These are phyloP conservation scores for Calocybe gambosa DNA, from an alignment of 1,284 basidiomycete genomes.

Conservation along the genomic window DNA sequence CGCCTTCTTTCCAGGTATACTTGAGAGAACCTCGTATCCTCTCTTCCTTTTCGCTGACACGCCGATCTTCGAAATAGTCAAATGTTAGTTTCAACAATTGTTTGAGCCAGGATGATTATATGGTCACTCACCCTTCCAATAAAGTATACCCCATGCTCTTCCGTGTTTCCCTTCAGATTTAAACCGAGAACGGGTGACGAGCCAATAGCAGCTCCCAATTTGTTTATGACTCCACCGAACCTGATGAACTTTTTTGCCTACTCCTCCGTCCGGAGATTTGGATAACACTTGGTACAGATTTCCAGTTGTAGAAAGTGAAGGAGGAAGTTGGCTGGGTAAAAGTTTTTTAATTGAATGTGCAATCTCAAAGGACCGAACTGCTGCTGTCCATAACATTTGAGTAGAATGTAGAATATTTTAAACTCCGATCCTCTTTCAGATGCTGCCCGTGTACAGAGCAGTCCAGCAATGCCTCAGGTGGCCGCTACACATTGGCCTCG, in stretches of 20 bases:
- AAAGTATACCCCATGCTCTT: constrained; percentile 70
- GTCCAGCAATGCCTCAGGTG: constrained; percentile 17
- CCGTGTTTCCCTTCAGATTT: constrained; percentile 69
- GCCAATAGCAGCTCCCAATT: constrained; percentile 64
- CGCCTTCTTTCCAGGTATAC: constrained; percentile 52
- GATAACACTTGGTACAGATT: constrained; percentile 70
- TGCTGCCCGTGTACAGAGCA: constrained; percentile 18
- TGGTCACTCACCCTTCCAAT: constrained; percentile 65
- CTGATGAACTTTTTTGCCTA: constrained; percentile 64
- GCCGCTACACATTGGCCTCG: constrained; percentile 2
- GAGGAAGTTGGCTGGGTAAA: constrained; percentile 46
- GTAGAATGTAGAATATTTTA: constrained; percentile 21
- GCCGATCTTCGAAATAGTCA: too few relatives aligned
- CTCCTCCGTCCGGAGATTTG: constrained; percentile 57
- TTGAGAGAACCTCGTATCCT: constrained; percentile 55
- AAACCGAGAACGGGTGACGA: constrained; percentile 60
- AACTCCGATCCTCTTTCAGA: too few relatives aligned
- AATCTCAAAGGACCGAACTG: constrained; percentile 23
- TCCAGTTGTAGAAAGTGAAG: constrained; percentile 51
- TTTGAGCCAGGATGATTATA: too few relatives aligned
- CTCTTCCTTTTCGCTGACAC: constrained; percentile 41
- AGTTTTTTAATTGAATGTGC: constrained; percentile 45
- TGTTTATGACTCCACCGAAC: constrained; percentile 66
- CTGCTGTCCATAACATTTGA: constrained; percentile 29
- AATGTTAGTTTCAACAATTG: too few relatives aligned